These are phyloP conservation scores for Taphrina communis DNA, from an alignment of 1,139 yeast genomes.

Conservation along the genomic window DNA sequence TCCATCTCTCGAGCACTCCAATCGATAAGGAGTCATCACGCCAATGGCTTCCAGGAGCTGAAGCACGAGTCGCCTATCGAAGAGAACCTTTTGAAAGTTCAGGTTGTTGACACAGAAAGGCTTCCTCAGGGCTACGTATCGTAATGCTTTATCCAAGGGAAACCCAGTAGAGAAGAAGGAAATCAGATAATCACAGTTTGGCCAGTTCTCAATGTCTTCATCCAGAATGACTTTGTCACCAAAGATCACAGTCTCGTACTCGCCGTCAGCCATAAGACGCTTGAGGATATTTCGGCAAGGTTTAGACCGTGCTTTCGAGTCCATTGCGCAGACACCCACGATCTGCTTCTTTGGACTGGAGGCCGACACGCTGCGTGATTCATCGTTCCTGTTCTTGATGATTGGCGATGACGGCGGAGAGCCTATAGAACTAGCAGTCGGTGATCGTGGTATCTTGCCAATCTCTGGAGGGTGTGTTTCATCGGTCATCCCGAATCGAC, in stretches of 20 bases:
- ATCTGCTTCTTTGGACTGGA: slow-evolving; percentile 59
- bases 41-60: slow-evolving; percentile 77
- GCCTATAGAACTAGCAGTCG: slow-evolving; percentile 23
- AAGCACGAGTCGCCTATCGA: slow-evolving; percentile 94
- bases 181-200: slow-evolving; percentile 93
- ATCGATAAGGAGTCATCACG: slow-evolving; percentile 86
- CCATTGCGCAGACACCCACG: slow-evolving; percentile 99
- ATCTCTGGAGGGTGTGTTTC: not conserved
- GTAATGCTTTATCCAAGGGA: slow-evolving; percentile 93
- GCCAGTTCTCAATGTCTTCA: slow-evolving; percentile 94
- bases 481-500: not conserved
- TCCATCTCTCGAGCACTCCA: slow-evolving; percentile 93
- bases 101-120: slow-evolving; percentile 91
- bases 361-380: slow-evolving; percentile 1
- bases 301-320: slow-evolving; percentile 90
- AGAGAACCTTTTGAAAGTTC: slow-evolving; percentile 85
- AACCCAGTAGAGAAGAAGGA: slow-evolving; percentile 95
- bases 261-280: slow-evolving; percentile 69
- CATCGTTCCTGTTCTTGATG: slow-evolving; percentile 1
- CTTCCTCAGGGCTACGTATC: slow-evolving; percentile 84
- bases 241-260: slow-evolving; percentile 93
- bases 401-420: slow-evolving; percentile 28
- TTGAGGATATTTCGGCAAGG: slow-evolving; percentile 93
- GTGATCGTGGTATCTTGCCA: slow-evolving; percentile 21
- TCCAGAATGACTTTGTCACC: slow-evolving; percentile 97